These are phyloP conservation scores for Binderoboletus segoi DNA, from an alignment of 1,284 basidiomycete species.

Conservation along the genomic window DNA sequence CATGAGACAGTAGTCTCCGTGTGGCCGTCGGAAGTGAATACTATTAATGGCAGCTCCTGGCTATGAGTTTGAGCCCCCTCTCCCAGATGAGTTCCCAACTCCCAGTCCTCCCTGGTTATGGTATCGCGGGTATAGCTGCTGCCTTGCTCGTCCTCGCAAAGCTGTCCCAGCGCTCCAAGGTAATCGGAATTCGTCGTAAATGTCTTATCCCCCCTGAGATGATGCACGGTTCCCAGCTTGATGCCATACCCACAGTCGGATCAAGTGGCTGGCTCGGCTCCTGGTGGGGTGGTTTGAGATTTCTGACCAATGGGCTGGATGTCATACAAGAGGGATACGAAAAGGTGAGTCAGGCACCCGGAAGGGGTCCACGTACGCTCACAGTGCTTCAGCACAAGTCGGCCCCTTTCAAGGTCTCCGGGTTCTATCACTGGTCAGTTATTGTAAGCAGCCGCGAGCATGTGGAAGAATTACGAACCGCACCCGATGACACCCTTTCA, in stretches of 20 bases:
- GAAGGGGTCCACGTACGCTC: neutral
- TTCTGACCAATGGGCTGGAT: conserved; percentile 1
- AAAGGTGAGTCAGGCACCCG: neutral
- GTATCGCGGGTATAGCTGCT: neutral
- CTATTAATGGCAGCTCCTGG: too few relatives aligned
- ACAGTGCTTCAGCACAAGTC: neutral
- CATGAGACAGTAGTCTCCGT: too few relatives aligned
- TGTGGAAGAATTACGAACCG: conserved; percentile 44
- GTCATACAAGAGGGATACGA: conserved; percentile 19
- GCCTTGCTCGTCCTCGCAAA: neutral
- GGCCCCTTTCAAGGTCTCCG: conserved; percentile 43
- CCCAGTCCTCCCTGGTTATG: too few relatives aligned
- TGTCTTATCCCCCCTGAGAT: too few relatives aligned
- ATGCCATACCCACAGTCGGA: conserved; percentile 21
- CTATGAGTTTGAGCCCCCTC: too few relatives aligned
- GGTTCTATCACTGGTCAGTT: conserved; percentile 42
- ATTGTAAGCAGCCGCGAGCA: conserved; percentile 38
- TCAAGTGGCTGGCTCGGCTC: conserved; percentile 6
- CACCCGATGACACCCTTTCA: conserved; percentile 34
- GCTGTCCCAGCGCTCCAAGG: neutral
- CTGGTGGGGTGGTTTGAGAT: neutral
- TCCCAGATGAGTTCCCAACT: too few relatives aligned
- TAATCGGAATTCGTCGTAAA: too few relatives aligned
- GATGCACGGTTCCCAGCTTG: conserved; percentile 15
- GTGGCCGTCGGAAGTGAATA: too few relatives aligned